These are phyloP conservation scores for Cutaneotrichosporon sp. DNA, from an alignment of 1,284 basidiomycete species.

Conservation along the genomic window DNA sequence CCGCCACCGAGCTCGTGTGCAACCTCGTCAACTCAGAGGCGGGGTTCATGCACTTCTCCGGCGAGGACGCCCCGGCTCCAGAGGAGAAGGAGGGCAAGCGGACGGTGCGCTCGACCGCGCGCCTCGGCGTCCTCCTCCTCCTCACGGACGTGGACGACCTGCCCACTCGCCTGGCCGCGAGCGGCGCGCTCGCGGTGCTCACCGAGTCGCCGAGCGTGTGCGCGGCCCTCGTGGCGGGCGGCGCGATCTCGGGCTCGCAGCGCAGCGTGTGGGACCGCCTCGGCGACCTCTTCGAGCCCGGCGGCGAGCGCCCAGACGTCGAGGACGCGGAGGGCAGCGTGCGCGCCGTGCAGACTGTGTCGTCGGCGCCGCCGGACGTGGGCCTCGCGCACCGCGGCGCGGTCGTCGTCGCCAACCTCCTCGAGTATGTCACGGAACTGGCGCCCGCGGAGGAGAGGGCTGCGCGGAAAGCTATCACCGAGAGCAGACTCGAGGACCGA, in stretches of 20 bases:
- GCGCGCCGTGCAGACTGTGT: slow-evolving; percentile 35
- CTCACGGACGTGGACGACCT: slow-evolving; percentile 80
- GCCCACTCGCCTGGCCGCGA: slow-evolving; percentile 77
- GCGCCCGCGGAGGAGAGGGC: background rate
- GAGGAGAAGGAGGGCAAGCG: slow-evolving; percentile 22
- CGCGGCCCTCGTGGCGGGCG: slow-evolving; percentile 56
- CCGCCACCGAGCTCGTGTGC: slow-evolving; percentile 89
- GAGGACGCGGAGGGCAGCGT: slow-evolving; percentile 36
- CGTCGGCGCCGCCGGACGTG: slow-evolving; percentile 53
- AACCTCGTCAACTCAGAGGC: slow-evolving; percentile 79
- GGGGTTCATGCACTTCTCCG: slow-evolving; percentile 62
- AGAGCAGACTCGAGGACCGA: slow-evolving; percentile 4
- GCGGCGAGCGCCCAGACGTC: slow-evolving; percentile 20
- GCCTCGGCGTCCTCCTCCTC: slow-evolving; percentile 78
- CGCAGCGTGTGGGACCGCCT: slow-evolving; percentile 65
- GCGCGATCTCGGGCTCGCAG: slow-evolving; percentile 34
- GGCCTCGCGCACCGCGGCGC: slow-evolving; percentile 70
- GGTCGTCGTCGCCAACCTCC: slow-evolving; percentile 67
- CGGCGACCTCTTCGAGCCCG: slow-evolving; percentile 60
- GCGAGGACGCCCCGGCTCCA: slow-evolving; percentile 37
- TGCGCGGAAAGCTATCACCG: background rate
- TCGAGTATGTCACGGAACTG: slow-evolving; percentile 42
- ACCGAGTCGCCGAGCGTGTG: slow-evolving; percentile 66
- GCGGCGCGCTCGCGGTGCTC: slow-evolving; percentile 79
- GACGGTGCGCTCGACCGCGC: slow-evolving; percentile 60